Evolutionary conservation across 2,329 filamentous ascomycete species (phyloP).

Genomic region (Cladophialophora immunda): DNA sequence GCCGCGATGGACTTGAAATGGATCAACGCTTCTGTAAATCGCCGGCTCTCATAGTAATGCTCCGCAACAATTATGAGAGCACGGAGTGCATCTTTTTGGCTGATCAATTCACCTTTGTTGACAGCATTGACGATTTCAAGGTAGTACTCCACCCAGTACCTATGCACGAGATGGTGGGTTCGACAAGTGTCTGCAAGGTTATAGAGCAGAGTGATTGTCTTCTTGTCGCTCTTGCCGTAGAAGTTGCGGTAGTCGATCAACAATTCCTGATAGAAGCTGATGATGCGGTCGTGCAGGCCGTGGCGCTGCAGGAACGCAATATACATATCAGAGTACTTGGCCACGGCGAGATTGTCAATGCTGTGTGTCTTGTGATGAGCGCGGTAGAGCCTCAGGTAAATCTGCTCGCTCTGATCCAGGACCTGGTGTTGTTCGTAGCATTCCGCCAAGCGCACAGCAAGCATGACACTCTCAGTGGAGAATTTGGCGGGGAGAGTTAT

Average conservation of each 20-base stretch:
- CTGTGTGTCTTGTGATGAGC: constrained; percentile 44
- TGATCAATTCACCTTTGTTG: constrained; percentile 49
- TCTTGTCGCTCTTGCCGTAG: constrained; percentile 47
- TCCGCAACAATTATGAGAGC: constrained; percentile 49
- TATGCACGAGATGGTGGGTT: constrained; percentile 28
- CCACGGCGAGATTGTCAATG: constrained; percentile 48
- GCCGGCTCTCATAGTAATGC: constrained; percentile 50
- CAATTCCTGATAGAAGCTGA: constrained; percentile 51
- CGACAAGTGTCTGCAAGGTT: constrained; percentile 47
- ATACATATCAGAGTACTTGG: constrained; percentile 38
- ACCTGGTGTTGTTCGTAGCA: constrained; percentile 54
- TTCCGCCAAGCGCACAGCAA: constrained; percentile 57
- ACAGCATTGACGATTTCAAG: constrained; percentile 29
- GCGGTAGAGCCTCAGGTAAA: constrained; percentile 49
- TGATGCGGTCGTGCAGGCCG: constrained; percentile 45
- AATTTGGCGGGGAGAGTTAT: constrained; percentile 55
- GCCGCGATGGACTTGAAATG: constrained; percentile 49
- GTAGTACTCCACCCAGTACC: constrained; percentile 31
- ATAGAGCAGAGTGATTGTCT: constrained; percentile 51
- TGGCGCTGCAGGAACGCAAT: constrained; percentile 27
- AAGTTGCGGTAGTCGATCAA: constrained; percentile 49
- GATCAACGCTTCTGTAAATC: constrained; percentile 48
- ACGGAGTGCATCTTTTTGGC: constrained; percentile 51
- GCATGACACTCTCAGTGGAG: constrained; percentile 56
- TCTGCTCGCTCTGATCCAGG: constrained; percentile 48